Conservation (phyloP, 768 basidiomycete genomes). For the Rhodotorula graminis region DNA sequence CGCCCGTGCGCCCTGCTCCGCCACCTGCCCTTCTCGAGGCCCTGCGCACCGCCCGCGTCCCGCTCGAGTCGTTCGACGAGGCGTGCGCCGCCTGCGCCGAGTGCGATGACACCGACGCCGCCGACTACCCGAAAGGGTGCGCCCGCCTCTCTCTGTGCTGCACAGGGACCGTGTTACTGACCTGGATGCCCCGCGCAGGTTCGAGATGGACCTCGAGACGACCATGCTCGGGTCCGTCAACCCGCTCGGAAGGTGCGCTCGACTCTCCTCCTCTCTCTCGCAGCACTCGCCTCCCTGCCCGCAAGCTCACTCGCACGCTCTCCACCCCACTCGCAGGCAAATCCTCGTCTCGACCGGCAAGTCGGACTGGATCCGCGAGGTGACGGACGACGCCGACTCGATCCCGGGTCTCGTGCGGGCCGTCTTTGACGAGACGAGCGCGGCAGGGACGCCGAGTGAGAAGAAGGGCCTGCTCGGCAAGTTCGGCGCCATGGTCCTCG, state of each 20-base stretch:
- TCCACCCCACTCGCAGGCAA: constrained; percentile 47
- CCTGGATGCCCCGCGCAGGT: constrained; percentile 56
- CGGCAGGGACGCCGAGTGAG: constrained; percentile 1
- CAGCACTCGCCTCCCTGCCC: no score
- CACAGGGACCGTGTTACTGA: constrained; percentile 4
- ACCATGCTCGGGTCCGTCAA: constrained; percentile 81
- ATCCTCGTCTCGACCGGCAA: constrained; percentile 85
- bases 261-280: neutral
- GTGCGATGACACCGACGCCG: constrained; percentile 66
- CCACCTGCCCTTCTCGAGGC: constrained; percentile 39
- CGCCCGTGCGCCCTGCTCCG: neutral
- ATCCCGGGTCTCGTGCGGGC: constrained; percentile 61
- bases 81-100: constrained; percentile 66
- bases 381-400: constrained; percentile 65
- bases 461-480: constrained; percentile 9
- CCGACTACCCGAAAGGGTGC: constrained; percentile 32
- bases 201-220: constrained; percentile 72
- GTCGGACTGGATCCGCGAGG: constrained; percentile 77
- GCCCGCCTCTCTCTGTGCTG: constrained; percentile 41
- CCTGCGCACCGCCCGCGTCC: constrained; percentile 59
- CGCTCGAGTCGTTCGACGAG: constrained; percentile 55
- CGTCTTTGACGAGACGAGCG: constrained; percentile 32
- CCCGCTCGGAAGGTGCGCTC: constrained; percentile 66
- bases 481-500: constrained; percentile 25
- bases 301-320: no score